A percentile compares a stretch with the other conserved stretches of the same genome.
Conservation (phyloP, 306 rosid genomes). For the Prinsepia uniflora region DNA sequence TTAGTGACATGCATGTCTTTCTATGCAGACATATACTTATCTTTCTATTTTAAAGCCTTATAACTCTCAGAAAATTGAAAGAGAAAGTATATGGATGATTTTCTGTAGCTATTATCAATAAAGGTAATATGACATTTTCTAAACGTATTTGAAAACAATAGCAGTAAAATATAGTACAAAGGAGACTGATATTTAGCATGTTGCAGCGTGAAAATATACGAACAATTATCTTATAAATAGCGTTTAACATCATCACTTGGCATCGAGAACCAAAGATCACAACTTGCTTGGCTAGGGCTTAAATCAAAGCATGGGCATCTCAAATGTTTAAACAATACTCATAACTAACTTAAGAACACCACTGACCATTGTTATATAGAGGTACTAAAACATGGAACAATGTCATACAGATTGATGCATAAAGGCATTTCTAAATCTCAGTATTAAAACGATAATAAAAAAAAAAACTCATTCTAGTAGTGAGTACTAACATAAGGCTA, state of each 20-base stretch:
- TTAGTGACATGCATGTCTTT: not conserved
- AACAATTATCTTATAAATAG: not conserved
- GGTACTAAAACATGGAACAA: not conserved
- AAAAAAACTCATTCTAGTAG: slow-evolving; percentile 37
- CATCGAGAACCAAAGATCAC: too few species aligned
- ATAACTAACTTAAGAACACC: not conserved
- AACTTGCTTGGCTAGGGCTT: too few species aligned
- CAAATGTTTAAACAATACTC: not conserved
- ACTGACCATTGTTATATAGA: not conserved
- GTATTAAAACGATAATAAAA: slow-evolving; percentile 13
- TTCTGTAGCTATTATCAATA: too few species aligned
- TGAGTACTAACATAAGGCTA: slow-evolving; percentile 25
- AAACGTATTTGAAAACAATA: too few species aligned
- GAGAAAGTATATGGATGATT: too few species aligned
- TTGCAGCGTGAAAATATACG: not conserved
- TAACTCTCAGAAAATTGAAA: too few species aligned
- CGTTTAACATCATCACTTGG: not conserved
- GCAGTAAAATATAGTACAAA: not conserved
- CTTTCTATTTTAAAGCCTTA: too few species aligned
- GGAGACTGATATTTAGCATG: not conserved
- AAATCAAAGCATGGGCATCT: not conserved
- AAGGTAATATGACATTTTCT: too few species aligned
- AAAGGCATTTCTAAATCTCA: not conserved
- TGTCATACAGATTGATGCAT: not conserved
- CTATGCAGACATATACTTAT: too few species aligned